Percentiles rank a stretch among this genome's conserved stretches.
Conservation (phyloP, 805 yeast species). For the Monosporozyma unispora region DNA sequence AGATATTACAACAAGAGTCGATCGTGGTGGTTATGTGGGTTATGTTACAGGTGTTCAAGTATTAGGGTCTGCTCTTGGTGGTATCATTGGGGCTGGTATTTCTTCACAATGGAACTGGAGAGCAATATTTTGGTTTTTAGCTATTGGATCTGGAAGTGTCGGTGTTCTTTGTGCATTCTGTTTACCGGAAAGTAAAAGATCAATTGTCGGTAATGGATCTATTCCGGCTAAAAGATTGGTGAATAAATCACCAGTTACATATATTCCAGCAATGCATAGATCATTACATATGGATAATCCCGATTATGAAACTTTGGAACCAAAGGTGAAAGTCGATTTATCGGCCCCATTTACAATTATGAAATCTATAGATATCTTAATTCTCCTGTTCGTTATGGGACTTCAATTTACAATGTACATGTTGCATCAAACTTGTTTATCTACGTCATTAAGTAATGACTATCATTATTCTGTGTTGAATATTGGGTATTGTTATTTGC, state of each 20-base stretch:
- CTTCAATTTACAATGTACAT: conserved; percentile 64
- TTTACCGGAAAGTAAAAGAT: conserved; percentile 72
- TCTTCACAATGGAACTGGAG: conserved; percentile 56
- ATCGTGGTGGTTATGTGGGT: conserved; percentile 67
- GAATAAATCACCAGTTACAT: conserved; percentile 39
- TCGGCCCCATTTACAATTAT: conserved; percentile 38
- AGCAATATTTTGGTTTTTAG: conserved; percentile 63
- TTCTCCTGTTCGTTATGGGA: conserved; percentile 48
- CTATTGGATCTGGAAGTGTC: conserved; percentile 50
- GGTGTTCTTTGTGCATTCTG: conserved; percentile 28
- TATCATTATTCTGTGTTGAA: conserved; percentile 46
- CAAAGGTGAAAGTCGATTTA: conserved; percentile 18
- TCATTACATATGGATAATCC: conserved; percentile 26
- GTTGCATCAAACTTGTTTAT: conserved; percentile 53
- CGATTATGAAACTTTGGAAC: conserved; percentile 25
- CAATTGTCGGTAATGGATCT: conserved; percentile 68
- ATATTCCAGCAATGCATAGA: conserved; percentile 13
- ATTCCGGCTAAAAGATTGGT: conserved; percentile 38
- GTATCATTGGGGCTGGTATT: conserved; percentile 47
- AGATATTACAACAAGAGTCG: conserved; percentile 55
- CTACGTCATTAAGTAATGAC: conserved; percentile 42
- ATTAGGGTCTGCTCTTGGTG: conserved; percentile 71
- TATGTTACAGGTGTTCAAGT: conserved; percentile 58
- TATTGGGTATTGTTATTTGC: conserved; percentile 64
- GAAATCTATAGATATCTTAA: conserved; percentile 35